phyloP scores from a whole-genome alignment of 768 basidiomycete species.

The Hericium alpestre region DNA sequence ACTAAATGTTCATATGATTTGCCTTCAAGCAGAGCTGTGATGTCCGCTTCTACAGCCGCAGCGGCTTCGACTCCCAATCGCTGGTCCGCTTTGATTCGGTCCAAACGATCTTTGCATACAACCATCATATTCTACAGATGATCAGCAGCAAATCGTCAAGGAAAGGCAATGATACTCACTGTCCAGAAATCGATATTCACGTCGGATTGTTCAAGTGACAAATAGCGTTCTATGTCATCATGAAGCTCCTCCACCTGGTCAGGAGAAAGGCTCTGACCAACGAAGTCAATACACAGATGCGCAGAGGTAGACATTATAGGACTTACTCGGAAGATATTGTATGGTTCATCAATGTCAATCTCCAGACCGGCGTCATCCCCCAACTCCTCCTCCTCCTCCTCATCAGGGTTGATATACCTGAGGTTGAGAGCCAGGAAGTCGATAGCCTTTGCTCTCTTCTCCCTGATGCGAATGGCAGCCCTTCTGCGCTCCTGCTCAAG shows the following conservation, averaged over 20 bases:
- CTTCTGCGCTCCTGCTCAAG: conserved; percentile 85
- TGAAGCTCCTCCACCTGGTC: conserved; percentile 89
- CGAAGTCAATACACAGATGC: conserved; percentile 2
- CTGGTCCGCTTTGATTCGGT: conserved; percentile 54
- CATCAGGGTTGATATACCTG: conserved; percentile 72
- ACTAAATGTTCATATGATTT: conserved; percentile 82
- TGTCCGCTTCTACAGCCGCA: conserved; percentile 77
- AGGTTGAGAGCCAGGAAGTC: conserved; percentile 95
- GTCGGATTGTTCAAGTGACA: conserved; percentile 74
- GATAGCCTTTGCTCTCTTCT: conserved; percentile 96
- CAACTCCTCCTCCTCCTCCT: conserved; percentile 54
- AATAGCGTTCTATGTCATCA: conserved; percentile 87
- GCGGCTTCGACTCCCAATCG: conserved; percentile 61
- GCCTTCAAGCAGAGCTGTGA: conserved; percentile 68
- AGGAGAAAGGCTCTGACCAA: conserved; percentile 62
- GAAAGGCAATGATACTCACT: conserved; percentile 31
- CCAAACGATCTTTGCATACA: conserved; percentile 84
- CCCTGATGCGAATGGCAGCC: conserved; percentile 89
- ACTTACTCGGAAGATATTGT: conserved; percentile 90
- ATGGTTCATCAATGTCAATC: conserved; percentile 97
- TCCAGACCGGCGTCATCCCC: conserved; percentile 86
- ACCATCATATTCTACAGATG: conserved; percentile 84
- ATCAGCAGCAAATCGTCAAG: neutral
- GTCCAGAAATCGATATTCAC: conserved; percentile 97
- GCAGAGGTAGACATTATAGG: neutral